These are phyloP conservation scores for Candida orba DNA, from an alignment of 805 yeast species.

Conservation along the genomic window DNA sequence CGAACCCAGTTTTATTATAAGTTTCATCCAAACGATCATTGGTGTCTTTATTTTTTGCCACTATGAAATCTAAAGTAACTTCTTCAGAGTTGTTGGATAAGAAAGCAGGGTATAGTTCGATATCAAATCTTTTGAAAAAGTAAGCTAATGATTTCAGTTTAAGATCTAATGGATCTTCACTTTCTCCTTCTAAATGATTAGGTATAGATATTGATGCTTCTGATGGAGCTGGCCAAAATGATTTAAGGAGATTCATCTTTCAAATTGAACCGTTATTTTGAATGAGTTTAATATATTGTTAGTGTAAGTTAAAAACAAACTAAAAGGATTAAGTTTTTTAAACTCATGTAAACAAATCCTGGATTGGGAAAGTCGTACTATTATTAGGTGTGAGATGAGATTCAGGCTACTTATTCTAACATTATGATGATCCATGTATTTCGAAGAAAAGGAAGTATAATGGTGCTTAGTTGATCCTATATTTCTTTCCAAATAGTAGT, in stretches of 20 bases:
- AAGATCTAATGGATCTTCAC: constrained; percentile 53
- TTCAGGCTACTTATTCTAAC: too few relatives aligned
- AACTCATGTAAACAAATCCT: not conserved
- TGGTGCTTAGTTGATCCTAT: too few relatives aligned
- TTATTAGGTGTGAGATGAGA: too few relatives aligned
- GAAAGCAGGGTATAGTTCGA: constrained; percentile 38
- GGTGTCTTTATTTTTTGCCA: not conserved
- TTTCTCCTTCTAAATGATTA: constrained; percentile 36
- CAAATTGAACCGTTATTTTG: too few relatives aligned
- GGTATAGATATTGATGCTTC: constrained; percentile 39
- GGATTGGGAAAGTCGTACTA: too few relatives aligned
- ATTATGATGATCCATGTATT: too few relatives aligned
- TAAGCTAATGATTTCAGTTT: constrained; percentile 55
- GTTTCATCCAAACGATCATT: constrained; percentile 42
- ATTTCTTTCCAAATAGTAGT: too few relatives aligned
- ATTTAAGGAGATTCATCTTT: constrained; percentile 20
- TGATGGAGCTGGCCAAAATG: constrained; percentile 29
- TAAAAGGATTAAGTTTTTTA: too few relatives aligned
- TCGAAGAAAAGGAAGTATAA: too few relatives aligned
- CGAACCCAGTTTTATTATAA: constrained; percentile 44
- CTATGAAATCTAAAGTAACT: constrained; percentile 9
- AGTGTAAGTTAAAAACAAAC: too few relatives aligned
- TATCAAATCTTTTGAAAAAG: constrained; percentile 44
- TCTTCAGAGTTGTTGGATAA: constrained; percentile 26
- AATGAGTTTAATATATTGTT: too few relatives aligned